Evolutionary conservation across 2,329 filamentous ascomycete genomes (phyloP).

Genomic region (Colletotrichum abscissum): DNA sequence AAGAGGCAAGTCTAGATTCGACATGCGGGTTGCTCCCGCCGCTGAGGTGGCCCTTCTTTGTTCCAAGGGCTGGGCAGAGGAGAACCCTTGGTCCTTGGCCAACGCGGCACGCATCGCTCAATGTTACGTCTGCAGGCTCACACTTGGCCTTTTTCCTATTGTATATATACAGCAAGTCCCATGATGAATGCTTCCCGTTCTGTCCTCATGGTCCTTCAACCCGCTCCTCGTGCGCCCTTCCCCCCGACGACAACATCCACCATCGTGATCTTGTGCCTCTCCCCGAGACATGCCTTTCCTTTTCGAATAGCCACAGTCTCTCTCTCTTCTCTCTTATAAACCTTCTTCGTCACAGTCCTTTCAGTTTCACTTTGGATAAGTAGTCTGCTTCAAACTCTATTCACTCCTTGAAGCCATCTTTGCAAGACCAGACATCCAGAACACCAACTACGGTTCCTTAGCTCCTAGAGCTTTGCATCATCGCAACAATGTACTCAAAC

Average conservation of each 20-base stretch:
- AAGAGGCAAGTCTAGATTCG: slow-evolving; percentile 1
- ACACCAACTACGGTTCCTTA: slow-evolving; percentile 6
- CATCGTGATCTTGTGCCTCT: slow-evolving; percentile 29
- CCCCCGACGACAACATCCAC: background rate
- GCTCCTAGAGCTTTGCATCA: background rate
- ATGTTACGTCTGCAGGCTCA: background rate
- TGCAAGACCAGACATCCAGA: background rate
- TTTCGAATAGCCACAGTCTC: background rate
- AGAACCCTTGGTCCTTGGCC: background rate
- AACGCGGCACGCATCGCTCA: background rate
- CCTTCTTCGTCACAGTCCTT: background rate
- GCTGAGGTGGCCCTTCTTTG: background rate
- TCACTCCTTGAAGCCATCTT: background rate
- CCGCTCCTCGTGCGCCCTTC: slow-evolving; percentile 6
- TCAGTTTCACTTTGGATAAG: background rate
- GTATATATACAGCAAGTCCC: slow-evolving; percentile 24
- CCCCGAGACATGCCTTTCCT: slow-evolving; percentile 29
- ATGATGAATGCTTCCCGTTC: slow-evolving; percentile 13
- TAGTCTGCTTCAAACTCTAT: background rate
- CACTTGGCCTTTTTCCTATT: background rate
- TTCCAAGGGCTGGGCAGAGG: background rate
- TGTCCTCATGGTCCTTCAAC: slow-evolving; percentile 21
- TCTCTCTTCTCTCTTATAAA: slow-evolving; percentile 20
- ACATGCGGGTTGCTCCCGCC: background rate
- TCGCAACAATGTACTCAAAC: slow-evolving; percentile 22